These are phyloP conservation scores for Alternaria postmessia DNA, from an alignment of 2,329 filamentous ascomycete species.

Conservation along the genomic window DNA sequence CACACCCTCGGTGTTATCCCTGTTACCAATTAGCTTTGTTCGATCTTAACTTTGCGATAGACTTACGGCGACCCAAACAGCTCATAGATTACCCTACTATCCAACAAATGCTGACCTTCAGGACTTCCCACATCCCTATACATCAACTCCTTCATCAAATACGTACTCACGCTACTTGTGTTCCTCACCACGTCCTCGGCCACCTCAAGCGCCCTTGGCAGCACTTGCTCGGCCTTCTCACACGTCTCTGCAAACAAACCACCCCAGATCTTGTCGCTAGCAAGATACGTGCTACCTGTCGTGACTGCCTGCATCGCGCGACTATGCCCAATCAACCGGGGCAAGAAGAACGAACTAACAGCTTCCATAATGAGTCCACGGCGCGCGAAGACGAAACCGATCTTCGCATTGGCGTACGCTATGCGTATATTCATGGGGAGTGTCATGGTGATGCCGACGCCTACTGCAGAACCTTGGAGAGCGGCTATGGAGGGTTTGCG, in stretches of 20 bases:
- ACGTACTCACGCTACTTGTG: constrained; percentile 69
- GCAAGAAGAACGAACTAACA: constrained; percentile 74
- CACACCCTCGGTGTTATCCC: constrained; percentile 73
- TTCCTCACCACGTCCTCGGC: constrained; percentile 73
- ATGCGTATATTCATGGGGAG: constrained; percentile 65
- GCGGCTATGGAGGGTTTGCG: constrained; percentile 66
- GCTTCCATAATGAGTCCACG: constrained; percentile 77
- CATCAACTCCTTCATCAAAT: constrained; percentile 76
- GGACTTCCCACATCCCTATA: constrained; percentile 66
- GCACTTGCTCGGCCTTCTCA: constrained; percentile 64
- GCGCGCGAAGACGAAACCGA: constrained; percentile 77
- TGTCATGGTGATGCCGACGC: constrained; percentile 67
- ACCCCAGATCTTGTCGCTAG: constrained; percentile 60
- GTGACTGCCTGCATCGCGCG: constrained; percentile 72
- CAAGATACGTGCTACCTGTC: constrained; percentile 68
- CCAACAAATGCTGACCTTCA: constrained; percentile 75
- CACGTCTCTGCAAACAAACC: constrained; percentile 73
- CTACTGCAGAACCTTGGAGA: constrained; percentile 64
- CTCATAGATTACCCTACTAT: constrained; percentile 70
- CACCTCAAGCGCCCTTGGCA: constrained; percentile 70
- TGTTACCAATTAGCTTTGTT: constrained; percentile 30
- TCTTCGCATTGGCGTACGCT: constrained; percentile 65
- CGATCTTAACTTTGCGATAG: neutral
- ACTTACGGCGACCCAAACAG: constrained; percentile 61
- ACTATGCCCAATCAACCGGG: constrained; percentile 71